Percentiles rank a stretch among this genome's conserved stretches.
These are phyloP conservation scores for Taphrina wiesneri DNA, from an alignment of 1,139 yeast species.

Conservation along the genomic window DNA sequence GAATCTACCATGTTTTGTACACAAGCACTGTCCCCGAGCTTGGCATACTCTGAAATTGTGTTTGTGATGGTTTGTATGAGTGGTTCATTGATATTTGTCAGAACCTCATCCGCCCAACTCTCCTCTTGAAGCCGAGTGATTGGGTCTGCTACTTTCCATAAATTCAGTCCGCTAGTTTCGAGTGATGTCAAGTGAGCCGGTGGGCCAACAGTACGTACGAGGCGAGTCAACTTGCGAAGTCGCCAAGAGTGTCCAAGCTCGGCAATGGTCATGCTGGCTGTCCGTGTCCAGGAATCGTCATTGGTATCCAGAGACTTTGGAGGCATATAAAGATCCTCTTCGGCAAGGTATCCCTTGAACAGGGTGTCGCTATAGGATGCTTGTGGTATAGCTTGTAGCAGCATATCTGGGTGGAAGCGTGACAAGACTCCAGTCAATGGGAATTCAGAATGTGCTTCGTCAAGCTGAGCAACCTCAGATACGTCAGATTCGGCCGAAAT, in stretches of 20 bases:
- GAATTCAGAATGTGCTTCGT: slow-evolving; percentile 13
- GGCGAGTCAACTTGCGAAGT: slow-evolving; percentile 23
- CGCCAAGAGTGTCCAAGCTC: slow-evolving; percentile 27
- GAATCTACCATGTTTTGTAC: slow-evolving; percentile 6
- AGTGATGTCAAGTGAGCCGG: background rate
- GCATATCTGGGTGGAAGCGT: slow-evolving; percentile 32
- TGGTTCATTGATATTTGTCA: slow-evolving; percentile 22
- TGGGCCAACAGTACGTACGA: background rate
- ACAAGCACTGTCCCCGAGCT: background rate
- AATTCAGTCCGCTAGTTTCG: background rate
- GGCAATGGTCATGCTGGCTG: slow-evolving; percentile 22
- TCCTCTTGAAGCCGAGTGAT: background rate
- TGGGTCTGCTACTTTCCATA: background rate
- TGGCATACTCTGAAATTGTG: background rate
- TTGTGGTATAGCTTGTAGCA: slow-evolving; percentile 20
- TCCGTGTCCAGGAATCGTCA: slow-evolving; percentile 1
- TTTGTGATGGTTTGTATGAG: slow-evolving; percentile 1
- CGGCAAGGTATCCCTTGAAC: slow-evolving; percentile 13
- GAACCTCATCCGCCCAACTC: slow-evolving; percentile 24
- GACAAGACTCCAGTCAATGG: slow-evolving; percentile 28
- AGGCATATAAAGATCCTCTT: slow-evolving; percentile 19
- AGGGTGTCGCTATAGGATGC: slow-evolving; percentile 3
- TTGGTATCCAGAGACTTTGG: background rate
- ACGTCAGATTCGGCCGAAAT: background rate
- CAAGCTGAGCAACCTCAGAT: background rate